phyloP scores from a whole-genome alignment of 1,284 basidiomycete species.

The Porodaedalea pini region DNA sequence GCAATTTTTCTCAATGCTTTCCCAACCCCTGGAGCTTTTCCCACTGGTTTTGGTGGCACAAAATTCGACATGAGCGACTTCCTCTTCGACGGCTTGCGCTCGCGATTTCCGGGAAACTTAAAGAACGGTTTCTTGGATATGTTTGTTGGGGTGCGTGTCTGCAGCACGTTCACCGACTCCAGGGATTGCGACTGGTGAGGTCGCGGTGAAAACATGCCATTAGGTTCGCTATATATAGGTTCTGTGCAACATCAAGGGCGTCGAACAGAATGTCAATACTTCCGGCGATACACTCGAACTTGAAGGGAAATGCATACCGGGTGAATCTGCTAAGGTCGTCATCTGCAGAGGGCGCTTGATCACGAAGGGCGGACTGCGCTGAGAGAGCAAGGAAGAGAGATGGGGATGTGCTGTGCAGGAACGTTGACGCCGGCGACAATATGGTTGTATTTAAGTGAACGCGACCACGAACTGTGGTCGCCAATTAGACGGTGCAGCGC shows the following conservation, averaged over 20 bases:
- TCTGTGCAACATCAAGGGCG: neutral
- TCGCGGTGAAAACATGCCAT: neutral
- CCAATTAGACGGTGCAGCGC: no score
- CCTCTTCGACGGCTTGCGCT: neutral
- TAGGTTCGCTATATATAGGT: neutral
- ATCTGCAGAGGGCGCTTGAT: no score
- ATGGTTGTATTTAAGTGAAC: no score
- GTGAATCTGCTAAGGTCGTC: no score
- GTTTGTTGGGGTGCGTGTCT: neutral
- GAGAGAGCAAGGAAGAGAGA: no score
- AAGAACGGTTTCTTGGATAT: neutral
- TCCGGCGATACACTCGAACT: no score
- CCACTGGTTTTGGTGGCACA: slow-evolving; percentile 2
- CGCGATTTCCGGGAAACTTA: neutral
- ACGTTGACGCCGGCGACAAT: no score
- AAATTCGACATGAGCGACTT: neutral
- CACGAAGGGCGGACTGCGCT: no score
- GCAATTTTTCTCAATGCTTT: slow-evolving; percentile 48
- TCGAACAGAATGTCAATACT: no score
- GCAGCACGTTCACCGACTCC: neutral
- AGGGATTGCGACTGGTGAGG: neutral
- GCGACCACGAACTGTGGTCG: no score
- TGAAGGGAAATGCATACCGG: no score
- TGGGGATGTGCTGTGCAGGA: no score
- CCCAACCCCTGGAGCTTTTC: slow-evolving; percentile 37